phyloP scores from a whole-genome alignment of 2,329 filamentous ascomycete species.

The Aspergillus transmontanensis region DNA sequence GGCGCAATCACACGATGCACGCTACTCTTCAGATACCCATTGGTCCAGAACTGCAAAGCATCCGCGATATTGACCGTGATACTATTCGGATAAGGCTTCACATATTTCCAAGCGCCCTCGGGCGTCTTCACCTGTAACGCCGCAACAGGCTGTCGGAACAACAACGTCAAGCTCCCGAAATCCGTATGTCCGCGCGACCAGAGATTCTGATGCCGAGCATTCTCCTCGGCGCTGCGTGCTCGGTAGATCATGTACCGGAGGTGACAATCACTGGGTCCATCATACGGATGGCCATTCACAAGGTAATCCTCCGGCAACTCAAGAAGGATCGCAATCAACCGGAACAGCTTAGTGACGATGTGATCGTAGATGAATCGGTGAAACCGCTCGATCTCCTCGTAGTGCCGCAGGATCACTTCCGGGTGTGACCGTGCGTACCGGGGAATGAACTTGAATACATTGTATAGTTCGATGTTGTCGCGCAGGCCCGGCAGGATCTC shows the following conservation, averaged over 20 bases:
- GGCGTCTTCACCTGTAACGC: constrained; percentile 57
- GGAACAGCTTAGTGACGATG: constrained; percentile 57
- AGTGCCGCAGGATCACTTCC: constrained; percentile 50
- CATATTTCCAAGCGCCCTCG: constrained; percentile 53
- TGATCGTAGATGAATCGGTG: constrained; percentile 55
- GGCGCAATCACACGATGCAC: constrained; percentile 50
- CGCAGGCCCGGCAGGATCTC: constrained; percentile 1
- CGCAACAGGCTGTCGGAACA: constrained; percentile 61
- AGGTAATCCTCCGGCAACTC: constrained; percentile 62
- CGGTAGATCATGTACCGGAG: constrained; percentile 64
- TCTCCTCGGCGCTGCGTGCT: constrained; percentile 52
- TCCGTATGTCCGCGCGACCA: constrained; percentile 59
- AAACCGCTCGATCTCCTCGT: constrained; percentile 60
- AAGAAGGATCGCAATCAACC: constrained; percentile 62
- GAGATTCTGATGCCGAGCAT: constrained; percentile 46
- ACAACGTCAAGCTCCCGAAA: constrained; percentile 57
- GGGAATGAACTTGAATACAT: constrained; percentile 24
- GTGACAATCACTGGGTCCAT: constrained; percentile 59
- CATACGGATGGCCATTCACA: constrained; percentile 58
- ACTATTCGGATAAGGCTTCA: constrained; percentile 51
- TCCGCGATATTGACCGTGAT: constrained; percentile 57
- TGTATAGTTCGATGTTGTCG: constrained; percentile 26
- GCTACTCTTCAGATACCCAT: constrained; percentile 49
- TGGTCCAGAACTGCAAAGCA: constrained; percentile 52
- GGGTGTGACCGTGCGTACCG: constrained; percentile 20